phyloP scores from a whole-genome alignment of 352 stramenopile species.

The Phytophthora multivora region DNA sequence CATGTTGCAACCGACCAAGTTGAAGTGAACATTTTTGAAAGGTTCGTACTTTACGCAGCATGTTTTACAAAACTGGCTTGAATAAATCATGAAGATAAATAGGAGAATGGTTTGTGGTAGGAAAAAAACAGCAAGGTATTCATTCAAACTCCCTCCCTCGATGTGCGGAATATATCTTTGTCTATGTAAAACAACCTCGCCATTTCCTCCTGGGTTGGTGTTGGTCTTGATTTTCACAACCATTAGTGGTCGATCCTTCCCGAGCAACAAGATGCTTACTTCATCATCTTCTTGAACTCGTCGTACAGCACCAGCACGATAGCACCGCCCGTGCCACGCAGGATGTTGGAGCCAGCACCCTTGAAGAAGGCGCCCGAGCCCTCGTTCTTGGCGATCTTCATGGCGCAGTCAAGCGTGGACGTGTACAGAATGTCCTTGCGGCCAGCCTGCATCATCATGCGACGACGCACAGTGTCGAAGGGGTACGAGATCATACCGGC shows the following conservation, averaged over 20 bases:
- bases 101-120: not conserved
- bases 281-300: constrained; percentile 96
- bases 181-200: constrained; percentile 54
- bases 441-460: constrained; percentile 98
- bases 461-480: constrained; percentile 95
- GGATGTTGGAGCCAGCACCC: constrained; percentile 98
- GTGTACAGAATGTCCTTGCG: constrained; percentile 98
- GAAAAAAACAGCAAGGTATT: constrained; percentile 42
- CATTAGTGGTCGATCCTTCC: constrained; percentile 8
- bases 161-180: constrained; percentile 49
- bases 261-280: constrained; percentile 32
- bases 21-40: constrained; percentile 32
- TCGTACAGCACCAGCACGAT: constrained; percentile 99
- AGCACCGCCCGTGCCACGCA: constrained; percentile 98
- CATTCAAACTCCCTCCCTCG: constrained; percentile 41
- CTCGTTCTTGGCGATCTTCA: constrained; percentile 97
- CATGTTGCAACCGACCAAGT: constrained; percentile 26
- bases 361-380: constrained; percentile 97
- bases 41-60: constrained; percentile 10
- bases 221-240: constrained; percentile 24
- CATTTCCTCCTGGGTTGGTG: constrained; percentile 35
- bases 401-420: constrained; percentile 96
- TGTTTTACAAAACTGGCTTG: no score
- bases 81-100: not conserved
- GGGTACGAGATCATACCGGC: constrained; percentile 96